These are phyloP conservation scores for Fusarium sp. DNA, from an alignment of 2,329 filamentous ascomycete genomes.

Conservation along the genomic window DNA sequence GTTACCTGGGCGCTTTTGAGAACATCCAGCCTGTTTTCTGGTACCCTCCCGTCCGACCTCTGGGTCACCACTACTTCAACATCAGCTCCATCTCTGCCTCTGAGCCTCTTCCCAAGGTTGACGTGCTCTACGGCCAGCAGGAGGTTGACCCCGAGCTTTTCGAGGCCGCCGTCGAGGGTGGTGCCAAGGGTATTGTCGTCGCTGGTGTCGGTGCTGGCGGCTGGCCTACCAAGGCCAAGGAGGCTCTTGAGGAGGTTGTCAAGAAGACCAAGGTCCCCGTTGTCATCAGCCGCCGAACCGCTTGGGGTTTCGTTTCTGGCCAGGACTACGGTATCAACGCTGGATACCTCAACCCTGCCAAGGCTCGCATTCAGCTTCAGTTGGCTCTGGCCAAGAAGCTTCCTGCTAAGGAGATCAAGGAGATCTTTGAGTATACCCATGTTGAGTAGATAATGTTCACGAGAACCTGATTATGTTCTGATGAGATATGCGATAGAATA, in stretches of 20 bases:
- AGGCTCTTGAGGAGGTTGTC: conserved; percentile 56
- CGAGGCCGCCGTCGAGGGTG: conserved; percentile 57
- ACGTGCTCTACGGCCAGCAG: conserved; percentile 66
- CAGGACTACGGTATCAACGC: conserved; percentile 52
- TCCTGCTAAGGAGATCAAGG: conserved; percentile 25
- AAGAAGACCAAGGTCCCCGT: conserved; percentile 58
- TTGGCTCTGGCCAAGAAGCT: conserved; percentile 46
- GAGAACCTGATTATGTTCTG: background rate
- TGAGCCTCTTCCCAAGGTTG: conserved; percentile 61
- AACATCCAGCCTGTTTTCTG: conserved; percentile 70
- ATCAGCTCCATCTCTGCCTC: conserved; percentile 43
- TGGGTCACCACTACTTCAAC: conserved; percentile 58
- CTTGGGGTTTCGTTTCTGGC: conserved; percentile 61
- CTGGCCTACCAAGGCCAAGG: conserved; percentile 52
- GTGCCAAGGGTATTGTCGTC: conserved; percentile 65
- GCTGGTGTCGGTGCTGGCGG: conserved; percentile 67
- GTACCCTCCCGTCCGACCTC: conserved; percentile 61
- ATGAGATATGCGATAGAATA: background rate
- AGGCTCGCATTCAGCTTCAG: conserved; percentile 63
- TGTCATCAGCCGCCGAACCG: conserved; percentile 61
- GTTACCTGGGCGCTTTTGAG: conserved; percentile 68
- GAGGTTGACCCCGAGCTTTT: conserved; percentile 60
- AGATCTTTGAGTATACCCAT: conserved; percentile 20
- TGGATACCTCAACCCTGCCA: conserved; percentile 66
- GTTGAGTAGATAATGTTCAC: background rate